phyloP scores from a whole-genome alignment of 139 green algal species.

The Pedinophyceae sp. region DNA sequence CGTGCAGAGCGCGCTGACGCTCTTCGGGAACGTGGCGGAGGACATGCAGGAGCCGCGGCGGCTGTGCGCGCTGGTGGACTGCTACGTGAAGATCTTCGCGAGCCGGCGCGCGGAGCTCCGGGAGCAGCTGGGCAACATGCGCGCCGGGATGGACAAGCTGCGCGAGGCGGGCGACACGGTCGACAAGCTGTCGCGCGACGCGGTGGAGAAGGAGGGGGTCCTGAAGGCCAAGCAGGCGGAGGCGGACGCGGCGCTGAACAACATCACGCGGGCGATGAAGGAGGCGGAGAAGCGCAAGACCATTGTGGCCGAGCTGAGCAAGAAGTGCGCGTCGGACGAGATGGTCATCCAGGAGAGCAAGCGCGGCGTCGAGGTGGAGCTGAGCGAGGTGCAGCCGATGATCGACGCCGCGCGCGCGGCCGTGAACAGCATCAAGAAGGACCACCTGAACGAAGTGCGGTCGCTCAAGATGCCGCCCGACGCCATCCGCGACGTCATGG shows the following conservation, averaged over 20 bases:
- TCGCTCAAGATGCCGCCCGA: conserved; percentile 56
- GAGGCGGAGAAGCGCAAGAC: conserved; percentile 28
- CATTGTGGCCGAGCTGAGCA: conserved; percentile 45
- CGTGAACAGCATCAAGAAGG: conserved; percentile 62
- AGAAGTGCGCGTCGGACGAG: conserved; percentile 38
- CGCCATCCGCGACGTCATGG: conserved; percentile 53
- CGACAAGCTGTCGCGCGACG: conserved; percentile 36
- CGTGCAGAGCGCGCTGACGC: conserved; percentile 3
- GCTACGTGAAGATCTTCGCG: conserved; percentile 30
- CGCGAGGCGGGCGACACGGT: conserved; percentile 46
- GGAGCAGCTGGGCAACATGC: conserved; percentile 12
- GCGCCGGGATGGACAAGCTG: conserved; percentile 52
- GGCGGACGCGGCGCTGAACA: conserved; percentile 37
- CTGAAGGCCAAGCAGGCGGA: conserved; percentile 47
- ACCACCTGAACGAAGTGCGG: conserved; percentile 69
- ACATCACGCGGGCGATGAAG: conserved; percentile 37
- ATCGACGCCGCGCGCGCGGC: conserved; percentile 50
- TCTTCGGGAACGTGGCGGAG: neutral
- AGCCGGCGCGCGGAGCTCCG: conserved; percentile 27
- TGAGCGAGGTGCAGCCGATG: conserved; percentile 51
- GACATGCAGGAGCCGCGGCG: conserved; percentile 19
- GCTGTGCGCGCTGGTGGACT: conserved; percentile 32
- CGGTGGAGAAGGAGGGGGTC: conserved; percentile 33
- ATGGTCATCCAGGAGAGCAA: conserved; percentile 10
- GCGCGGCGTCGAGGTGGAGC: conserved; percentile 44